These are phyloP conservation scores for Solanum sitiens DNA, from an alignment of 257 asterid genomes.

Conservation along the genomic window DNA sequence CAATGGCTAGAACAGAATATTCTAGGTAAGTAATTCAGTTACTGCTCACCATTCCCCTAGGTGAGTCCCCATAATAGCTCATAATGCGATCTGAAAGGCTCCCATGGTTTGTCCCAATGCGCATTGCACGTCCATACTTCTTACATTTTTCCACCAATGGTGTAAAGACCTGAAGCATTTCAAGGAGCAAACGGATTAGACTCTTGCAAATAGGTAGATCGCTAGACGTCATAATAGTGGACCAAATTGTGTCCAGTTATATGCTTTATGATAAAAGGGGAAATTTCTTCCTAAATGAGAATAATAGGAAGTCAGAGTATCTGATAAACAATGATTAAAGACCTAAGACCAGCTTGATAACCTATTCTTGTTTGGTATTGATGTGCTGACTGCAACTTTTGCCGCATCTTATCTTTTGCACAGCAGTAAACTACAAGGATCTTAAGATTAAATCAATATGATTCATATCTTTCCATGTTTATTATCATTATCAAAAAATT, in stretches of 20 bases:
- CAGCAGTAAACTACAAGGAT: neutral
- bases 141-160: slow-evolving; percentile 98
- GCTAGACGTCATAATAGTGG: neutral
- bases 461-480: neutral
- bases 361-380: neutral
- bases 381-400: neutral
- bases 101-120: slow-evolving; percentile 99
- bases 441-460: neutral
- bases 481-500: neutral
- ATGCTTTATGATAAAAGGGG: neutral
- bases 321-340: neutral
- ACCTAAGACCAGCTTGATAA: neutral
- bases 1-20: neutral
- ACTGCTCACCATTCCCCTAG: slow-evolving; percentile 90
- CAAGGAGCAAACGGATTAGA: neutral
- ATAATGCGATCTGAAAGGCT: slow-evolving; percentile 97
- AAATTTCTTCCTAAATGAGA: neutral
- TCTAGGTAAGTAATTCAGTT: neutral
- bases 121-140: slow-evolving; percentile 90
- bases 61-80: slow-evolving; percentile 98
- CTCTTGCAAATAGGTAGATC: neutral
- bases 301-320: neutral
- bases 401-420: neutral
- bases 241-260: neutral
- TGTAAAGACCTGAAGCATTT: slow-evolving; percentile 56